Evolutionary conservation across 495 filamentous ascomycete species (phyloP).

Genomic region (Entonaema liquescens): DNA sequence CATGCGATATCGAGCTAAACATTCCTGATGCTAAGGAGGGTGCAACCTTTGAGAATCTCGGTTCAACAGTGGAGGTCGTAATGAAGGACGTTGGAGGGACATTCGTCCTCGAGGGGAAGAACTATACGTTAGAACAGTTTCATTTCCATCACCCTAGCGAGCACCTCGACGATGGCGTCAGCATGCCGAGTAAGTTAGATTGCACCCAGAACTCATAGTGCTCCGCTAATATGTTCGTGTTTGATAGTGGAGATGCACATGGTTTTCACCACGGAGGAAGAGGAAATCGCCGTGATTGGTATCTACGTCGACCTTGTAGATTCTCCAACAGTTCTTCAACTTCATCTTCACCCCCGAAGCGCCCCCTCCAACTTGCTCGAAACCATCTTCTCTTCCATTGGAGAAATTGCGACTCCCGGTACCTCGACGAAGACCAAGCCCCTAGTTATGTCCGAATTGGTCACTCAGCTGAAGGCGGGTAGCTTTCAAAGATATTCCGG

Average conservation of each 20-base stretch:
- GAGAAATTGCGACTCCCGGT: conserved; percentile 63
- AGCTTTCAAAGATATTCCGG: conserved; percentile 65
- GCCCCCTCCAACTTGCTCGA: conserved; percentile 60
- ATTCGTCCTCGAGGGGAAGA: conserved; percentile 54
- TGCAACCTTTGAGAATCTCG: conserved; percentile 66
- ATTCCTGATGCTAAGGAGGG: conserved; percentile 50
- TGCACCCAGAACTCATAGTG: not conserved
- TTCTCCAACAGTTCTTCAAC: conserved; percentile 13
- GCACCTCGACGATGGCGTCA: conserved; percentile 62
- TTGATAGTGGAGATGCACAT: conserved; percentile 70
- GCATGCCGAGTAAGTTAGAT: conserved; percentile 51
- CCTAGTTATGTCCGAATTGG: conserved; percentile 65
- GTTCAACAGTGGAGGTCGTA: conserved; percentile 66
- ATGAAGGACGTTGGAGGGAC: conserved; percentile 49
- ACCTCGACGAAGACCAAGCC: conserved; percentile 61
- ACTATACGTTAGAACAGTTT: conserved; percentile 68
- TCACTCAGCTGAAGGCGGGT: conserved; percentile 57
- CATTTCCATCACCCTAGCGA: conserved; percentile 77
- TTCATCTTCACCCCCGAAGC: conserved; percentile 22
- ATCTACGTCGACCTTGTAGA: conserved; percentile 67
- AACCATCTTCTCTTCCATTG: conserved; percentile 60
- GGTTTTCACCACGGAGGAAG: conserved; percentile 61
- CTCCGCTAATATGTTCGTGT: conserved; percentile 31
- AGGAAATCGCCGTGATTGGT: conserved; percentile 65
- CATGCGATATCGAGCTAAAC: conserved; percentile 46